phyloP scores from a whole-genome alignment of 1,284 basidiomycete species.

The Somion occarium region DNA sequence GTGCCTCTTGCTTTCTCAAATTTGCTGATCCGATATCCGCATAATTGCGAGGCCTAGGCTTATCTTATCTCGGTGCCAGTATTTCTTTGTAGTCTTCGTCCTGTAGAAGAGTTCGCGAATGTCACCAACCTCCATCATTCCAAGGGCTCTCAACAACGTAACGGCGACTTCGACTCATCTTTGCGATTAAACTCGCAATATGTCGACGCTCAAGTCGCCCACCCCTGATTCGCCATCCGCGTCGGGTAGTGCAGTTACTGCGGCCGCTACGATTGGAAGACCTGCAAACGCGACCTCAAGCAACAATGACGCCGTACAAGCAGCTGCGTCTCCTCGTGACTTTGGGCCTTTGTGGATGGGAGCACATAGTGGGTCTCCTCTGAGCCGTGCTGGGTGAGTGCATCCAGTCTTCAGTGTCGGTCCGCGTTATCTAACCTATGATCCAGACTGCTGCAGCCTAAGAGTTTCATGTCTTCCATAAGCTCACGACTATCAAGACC shows the following conservation, averaged over 20 bases:
- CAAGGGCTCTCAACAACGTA: neutral
- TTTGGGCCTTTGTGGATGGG: slow-evolving; percentile 18
- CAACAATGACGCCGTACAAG: slow-evolving; percentile 11
- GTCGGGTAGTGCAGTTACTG: neutral
- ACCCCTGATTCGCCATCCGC: neutral
- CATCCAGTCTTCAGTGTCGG: slow-evolving; percentile 4
- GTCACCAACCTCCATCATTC: neutral
- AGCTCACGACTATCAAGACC: slow-evolving; percentile 24
- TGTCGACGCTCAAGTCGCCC: slow-evolving; percentile 2
- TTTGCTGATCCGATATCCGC: too few species aligned
- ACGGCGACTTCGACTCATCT: neutral
- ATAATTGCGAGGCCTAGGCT: neutral
- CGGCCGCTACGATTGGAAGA: neutral
- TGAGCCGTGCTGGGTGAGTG: slow-evolving; percentile 51
- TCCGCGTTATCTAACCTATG: neutral
- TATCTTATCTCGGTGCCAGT: neutral
- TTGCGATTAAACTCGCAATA: slow-evolving; percentile 1
- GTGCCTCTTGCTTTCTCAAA: too few species aligned
- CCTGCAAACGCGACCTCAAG: slow-evolving; percentile 9
- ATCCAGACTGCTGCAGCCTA: slow-evolving; percentile 28
- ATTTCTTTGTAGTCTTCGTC: neutral
- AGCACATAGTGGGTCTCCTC: slow-evolving; percentile 33
- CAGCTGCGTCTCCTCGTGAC: slow-evolving; percentile 16
- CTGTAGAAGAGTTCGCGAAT: neutral
- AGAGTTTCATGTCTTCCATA: slow-evolving; percentile 32